These are phyloP conservation scores for Beauveria scarabaeidicola DNA, from an alignment of 2,329 filamentous ascomycete species.

Conservation along the genomic window DNA sequence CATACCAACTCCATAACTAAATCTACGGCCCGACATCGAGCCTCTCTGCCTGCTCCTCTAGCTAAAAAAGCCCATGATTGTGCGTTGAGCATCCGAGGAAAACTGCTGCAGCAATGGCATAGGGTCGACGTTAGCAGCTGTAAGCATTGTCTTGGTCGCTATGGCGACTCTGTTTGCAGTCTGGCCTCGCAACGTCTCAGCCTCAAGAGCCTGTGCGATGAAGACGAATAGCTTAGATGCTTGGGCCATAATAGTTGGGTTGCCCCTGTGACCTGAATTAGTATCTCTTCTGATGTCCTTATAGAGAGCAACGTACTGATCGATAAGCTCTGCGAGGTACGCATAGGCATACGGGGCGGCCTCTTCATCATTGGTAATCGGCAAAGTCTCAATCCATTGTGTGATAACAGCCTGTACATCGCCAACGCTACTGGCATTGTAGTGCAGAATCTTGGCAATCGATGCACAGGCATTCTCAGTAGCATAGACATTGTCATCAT, in stretches of 20 bases:
- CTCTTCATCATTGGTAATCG: slow-evolving; percentile 91
- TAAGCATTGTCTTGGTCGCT: slow-evolving; percentile 70
- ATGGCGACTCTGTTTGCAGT: slow-evolving; percentile 68
- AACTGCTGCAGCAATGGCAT: slow-evolving; percentile 68
- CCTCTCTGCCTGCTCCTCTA: slow-evolving; percentile 27
- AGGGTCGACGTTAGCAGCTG: slow-evolving; percentile 65
- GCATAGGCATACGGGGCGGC: slow-evolving; percentile 93
- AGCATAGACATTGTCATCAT: slow-evolving; percentile 90
- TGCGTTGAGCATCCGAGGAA: slow-evolving; percentile 70
- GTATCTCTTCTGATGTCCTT: slow-evolving; percentile 13
- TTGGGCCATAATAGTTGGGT: slow-evolving; percentile 70
- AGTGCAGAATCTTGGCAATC: slow-evolving; percentile 94
- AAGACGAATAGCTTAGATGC: slow-evolving; percentile 75
- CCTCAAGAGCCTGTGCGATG: slow-evolving; percentile 82
- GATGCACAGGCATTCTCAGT: slow-evolving; percentile 96
- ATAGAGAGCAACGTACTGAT: slow-evolving; percentile 63
- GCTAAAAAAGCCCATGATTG: slow-evolving; percentile 70
- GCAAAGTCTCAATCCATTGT: slow-evolving; percentile 88
- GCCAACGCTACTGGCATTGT: slow-evolving; percentile 67
- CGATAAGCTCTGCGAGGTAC: slow-evolving; percentile 84
- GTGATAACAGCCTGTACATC: slow-evolving; percentile 67
- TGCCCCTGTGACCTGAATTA: slow-evolving; percentile 53
- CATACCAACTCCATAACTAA: neutral
- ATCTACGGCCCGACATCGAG: neutral
- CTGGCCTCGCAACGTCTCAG: slow-evolving; percentile 79